phyloP scores from a whole-genome alignment of 768 basidiomycete species.

The Suillus cothurnatus region DNA sequence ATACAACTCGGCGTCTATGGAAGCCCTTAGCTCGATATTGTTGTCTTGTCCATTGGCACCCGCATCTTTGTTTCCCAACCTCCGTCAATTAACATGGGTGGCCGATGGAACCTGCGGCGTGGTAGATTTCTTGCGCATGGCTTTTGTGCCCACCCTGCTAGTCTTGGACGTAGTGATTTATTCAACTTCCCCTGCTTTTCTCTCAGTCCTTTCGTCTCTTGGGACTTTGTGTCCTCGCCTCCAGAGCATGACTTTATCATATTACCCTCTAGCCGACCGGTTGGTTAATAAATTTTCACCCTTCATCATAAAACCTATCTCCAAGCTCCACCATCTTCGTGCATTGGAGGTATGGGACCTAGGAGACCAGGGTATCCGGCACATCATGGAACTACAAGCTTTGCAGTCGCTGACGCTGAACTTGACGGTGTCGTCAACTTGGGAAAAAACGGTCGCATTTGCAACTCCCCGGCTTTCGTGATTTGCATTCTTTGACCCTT shows the following conservation, averaged over 20 bases:
- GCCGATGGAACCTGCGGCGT: conserved; percentile 22
- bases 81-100: conserved; percentile 24
- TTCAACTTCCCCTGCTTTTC: neutral
- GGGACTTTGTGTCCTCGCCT: neutral
- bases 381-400: too few species aligned
- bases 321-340: too few species aligned
- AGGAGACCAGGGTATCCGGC: too few species aligned
- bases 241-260: neutral
- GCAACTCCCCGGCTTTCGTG: too few species aligned
- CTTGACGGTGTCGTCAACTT: too few species aligned
- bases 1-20: neutral
- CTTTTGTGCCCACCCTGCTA: conserved; percentile 24
- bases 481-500: too few species aligned
- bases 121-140: conserved; percentile 23
- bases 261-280: too few species aligned
- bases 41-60: conserved; percentile 18
- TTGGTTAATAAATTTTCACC: too few species aligned
- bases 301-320: too few species aligned
- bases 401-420: too few species aligned
- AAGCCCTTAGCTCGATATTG: conserved; percentile 2
- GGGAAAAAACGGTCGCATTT: too few species aligned
- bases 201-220: neutral
- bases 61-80: conserved; percentile 24
- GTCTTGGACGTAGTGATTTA: neutral
- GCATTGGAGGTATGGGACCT: too few species aligned